Percentiles rank a stretch among this genome's conserved stretches.
Conservation (phyloP, 257 asterid genomes). For the Knoxia roxburghii region DNA sequence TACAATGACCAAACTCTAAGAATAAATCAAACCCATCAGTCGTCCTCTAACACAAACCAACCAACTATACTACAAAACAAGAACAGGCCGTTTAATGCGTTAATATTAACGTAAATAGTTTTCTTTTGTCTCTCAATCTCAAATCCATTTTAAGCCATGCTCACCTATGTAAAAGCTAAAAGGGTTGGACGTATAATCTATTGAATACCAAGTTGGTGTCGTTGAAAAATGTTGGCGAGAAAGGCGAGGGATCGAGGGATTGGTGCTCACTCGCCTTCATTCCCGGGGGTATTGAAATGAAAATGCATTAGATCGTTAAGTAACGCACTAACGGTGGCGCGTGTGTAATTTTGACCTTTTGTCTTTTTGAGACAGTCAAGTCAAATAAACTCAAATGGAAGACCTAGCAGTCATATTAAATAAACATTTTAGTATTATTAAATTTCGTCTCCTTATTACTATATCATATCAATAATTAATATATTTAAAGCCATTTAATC, state of each 20-base stretch:
- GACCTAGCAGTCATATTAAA: too few species aligned
- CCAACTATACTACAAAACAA: not conserved
- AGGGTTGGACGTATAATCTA: not conserved
- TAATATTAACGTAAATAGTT: not conserved
- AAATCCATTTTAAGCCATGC: not conserved
- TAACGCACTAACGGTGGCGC: not conserved
- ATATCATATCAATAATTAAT: too few species aligned
- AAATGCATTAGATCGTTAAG: not conserved
- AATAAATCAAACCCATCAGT: conserved; percentile 12
- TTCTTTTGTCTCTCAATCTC: not conserved
- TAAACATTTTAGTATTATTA: too few species aligned
- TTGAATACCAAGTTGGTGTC: not conserved
- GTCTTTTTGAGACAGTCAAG: not conserved
- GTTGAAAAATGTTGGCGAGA: conserved; percentile 23
- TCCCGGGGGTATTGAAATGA: conserved; percentile 17
- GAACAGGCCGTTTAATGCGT: conserved; percentile 17
- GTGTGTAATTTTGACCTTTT: not conserved
- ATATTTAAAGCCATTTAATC: too few species aligned
- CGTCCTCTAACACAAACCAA: conserved; percentile 1
- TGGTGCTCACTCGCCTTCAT: conserved; percentile 22
- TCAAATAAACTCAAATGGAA: too few species aligned
- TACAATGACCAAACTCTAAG: not conserved
- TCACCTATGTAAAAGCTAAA: not conserved
- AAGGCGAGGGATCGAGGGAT: conserved; percentile 35
- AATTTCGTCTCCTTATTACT: too few species aligned